phyloP scores from a whole-genome alignment of 495 filamentous ascomycete species.

The Tuber melanosporum region DNA sequence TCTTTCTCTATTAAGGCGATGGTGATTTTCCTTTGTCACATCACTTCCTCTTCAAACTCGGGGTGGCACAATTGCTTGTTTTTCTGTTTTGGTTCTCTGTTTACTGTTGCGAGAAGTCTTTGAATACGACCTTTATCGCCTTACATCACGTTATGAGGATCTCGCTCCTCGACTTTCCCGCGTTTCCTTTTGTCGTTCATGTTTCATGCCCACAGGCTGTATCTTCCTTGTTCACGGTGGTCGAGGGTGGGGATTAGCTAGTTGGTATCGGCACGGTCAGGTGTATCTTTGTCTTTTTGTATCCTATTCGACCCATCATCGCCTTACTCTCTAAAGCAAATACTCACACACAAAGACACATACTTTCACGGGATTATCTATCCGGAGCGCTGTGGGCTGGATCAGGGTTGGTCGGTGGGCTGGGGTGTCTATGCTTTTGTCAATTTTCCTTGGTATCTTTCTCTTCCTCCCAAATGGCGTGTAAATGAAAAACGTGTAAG shows the following conservation, averaged over 20 bases:
- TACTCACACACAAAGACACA: not conserved
- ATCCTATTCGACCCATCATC: not conserved
- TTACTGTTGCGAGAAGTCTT: not conserved
- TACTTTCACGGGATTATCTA: not conserved
- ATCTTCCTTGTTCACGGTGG: not conserved
- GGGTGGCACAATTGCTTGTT: not conserved
- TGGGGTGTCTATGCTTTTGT: not conserved
- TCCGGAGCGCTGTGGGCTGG: not conserved
- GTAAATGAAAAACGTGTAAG: not conserved
- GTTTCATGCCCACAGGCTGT: not conserved
- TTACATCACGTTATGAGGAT: not conserved
- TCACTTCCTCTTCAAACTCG: not conserved
- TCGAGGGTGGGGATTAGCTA: not conserved
- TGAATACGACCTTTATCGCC: not conserved
- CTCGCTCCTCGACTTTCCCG: not conserved
- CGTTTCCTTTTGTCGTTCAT: not conserved
- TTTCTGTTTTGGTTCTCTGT: not conserved
- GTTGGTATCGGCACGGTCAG: not conserved
- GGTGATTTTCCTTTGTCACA: not conserved
- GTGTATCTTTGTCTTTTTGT: not conserved
- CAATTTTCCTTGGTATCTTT: not conserved
- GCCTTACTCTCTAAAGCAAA: not conserved
- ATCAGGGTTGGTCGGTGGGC: not conserved
- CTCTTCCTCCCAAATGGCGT: not conserved
- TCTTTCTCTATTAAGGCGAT: not conserved